Conservation (phyloP, 306 rosid genomes). For the Astragalus glycyphyllos region DNA sequence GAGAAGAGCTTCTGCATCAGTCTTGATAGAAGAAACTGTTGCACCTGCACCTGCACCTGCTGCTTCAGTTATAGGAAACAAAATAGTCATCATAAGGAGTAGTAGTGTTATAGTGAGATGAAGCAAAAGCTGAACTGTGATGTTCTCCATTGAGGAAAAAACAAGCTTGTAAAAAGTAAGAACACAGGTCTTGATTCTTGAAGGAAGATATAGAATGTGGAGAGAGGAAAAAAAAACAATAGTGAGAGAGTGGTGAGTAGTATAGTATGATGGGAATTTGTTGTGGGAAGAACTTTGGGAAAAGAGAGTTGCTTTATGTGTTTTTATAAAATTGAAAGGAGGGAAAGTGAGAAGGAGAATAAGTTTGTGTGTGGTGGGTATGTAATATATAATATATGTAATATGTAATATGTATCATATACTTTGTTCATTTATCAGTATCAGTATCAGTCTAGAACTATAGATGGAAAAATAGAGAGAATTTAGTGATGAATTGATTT, state of each 20-base stretch:
- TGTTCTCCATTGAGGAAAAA: conserved; percentile 72
- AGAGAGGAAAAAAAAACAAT: conserved; percentile 44
- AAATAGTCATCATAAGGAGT: conserved; percentile 41
- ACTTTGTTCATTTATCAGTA: conserved; percentile 32
- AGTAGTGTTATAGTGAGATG: conserved; percentile 46
- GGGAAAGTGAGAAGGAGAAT: conserved; percentile 65
- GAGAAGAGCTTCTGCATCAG: conserved; percentile 77
- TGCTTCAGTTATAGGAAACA: conserved; percentile 53
- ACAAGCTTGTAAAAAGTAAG: conserved; percentile 47
- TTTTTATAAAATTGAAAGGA: conserved; percentile 57
- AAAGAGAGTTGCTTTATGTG: conserved; percentile 63
- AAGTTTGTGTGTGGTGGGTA: conserved; percentile 34
- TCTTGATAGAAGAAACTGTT: conserved; percentile 57
- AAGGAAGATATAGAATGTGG: conserved; percentile 41
- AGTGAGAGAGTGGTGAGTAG: conserved; percentile 53
- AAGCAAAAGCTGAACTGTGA: conserved; percentile 53
- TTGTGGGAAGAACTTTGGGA: conserved; percentile 65
- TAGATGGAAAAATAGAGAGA: conserved; percentile 24
- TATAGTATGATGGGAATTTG: conserved; percentile 71
- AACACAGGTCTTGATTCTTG: conserved; percentile 41
- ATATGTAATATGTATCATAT: not conserved
- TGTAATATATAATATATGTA: conserved; percentile 8
- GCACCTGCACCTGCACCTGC: conserved; percentile 38
- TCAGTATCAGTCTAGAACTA: conserved; percentile 14
- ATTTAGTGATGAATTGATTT: conserved; percentile 46